phyloP scores from a whole-genome alignment of 2,329 filamentous ascomycete species.

The Fusarium nodosum region DNA sequence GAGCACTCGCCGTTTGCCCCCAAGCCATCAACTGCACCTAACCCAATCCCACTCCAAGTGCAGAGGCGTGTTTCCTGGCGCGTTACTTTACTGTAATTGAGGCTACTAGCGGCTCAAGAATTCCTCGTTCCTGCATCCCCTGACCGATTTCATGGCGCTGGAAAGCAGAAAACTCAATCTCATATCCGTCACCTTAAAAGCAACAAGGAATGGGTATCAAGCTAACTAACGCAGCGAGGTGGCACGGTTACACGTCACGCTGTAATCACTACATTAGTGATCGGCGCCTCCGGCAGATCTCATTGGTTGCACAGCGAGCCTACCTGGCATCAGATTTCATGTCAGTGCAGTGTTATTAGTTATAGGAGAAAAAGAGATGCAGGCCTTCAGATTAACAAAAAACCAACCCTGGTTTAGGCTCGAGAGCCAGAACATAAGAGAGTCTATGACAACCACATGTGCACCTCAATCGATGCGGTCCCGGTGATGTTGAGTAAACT shows the following conservation, averaged over 20 bases:
- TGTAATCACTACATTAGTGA: conserved; percentile 11
- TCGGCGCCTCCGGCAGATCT: not conserved
- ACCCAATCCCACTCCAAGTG: not conserved
- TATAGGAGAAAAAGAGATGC: not conserved
- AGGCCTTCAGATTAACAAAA: not conserved
- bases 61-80: not conserved
- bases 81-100: not conserved
- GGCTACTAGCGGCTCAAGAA: conserved; percentile 18
- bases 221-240: conserved; percentile 10
- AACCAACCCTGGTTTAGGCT: not conserved
- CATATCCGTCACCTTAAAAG: conserved; percentile 7
- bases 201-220: conserved; percentile 8
- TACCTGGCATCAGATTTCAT: not conserved
- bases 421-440: not conserved
- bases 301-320: conserved; percentile 8
- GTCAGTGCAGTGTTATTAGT: not conserved
- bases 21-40: not conserved
- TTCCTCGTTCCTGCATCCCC: conserved; percentile 43
- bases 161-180: conserved; percentile 17
- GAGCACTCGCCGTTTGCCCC: conserved; percentile 13
- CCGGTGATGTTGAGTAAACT: not conserved
- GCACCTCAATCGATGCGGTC: not conserved
- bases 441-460: not conserved
- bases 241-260: conserved; percentile 10
- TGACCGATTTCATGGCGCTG: conserved; percentile 16